phyloP scores from a whole-genome alignment of 2,329 filamentous ascomycete species.

The Arthroderma uncinatum region DNA sequence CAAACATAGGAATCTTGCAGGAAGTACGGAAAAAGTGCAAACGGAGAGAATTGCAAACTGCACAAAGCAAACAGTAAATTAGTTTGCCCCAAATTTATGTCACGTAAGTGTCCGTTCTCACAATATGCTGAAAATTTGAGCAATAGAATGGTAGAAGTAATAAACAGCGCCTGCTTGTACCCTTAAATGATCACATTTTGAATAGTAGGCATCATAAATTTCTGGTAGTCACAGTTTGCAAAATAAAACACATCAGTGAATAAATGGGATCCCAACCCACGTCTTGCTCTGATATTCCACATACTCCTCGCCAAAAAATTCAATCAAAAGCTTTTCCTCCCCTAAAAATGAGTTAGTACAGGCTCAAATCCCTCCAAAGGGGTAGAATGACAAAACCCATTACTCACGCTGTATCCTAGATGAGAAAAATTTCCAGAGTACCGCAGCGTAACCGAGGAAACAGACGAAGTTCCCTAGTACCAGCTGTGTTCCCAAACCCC shows the following conservation, averaged over 20 bases:
- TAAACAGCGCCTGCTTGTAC: no score
- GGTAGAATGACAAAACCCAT: background rate
- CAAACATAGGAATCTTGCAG: background rate
- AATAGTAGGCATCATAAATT: no score
- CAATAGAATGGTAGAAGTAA: no score
- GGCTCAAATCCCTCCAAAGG: background rate
- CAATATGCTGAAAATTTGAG: no score
- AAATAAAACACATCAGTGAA: conserved; percentile 30
- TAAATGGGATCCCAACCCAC: conserved; percentile 69
- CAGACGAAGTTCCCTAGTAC: conserved; percentile 77
- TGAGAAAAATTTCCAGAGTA: conserved; percentile 79
- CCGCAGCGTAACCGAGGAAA: conserved; percentile 58
- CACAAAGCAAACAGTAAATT: background rate
- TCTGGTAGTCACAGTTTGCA: no score
- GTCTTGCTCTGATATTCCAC: conserved; percentile 59
- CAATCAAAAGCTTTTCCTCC: conserved; percentile 66
- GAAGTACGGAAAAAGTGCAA: background rate
- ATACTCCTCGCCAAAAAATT: conserved; percentile 81
- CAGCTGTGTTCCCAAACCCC: conserved; percentile 88
- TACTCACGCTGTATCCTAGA: conserved; percentile 54
- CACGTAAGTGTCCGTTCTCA: no score
- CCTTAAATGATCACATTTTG: no score
- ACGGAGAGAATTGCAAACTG: background rate
- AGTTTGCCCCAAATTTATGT: background rate
- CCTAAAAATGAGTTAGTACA: conserved; percentile 31